These are phyloP conservation scores for Phallus indusiatus DNA, from an alignment of 768 basidiomycete species.

Conservation along the genomic window DNA sequence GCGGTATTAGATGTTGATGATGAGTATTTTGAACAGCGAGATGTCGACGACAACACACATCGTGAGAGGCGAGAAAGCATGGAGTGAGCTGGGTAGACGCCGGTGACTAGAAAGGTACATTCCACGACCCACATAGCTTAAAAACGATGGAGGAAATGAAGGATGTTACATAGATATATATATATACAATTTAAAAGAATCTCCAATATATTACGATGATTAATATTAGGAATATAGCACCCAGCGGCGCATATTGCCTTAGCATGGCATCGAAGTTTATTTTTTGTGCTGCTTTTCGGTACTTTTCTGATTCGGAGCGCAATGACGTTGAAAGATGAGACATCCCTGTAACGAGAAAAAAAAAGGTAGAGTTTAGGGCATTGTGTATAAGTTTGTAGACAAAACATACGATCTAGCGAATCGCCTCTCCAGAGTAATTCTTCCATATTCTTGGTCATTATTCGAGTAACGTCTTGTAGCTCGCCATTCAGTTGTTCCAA, in stretches of 20 bases:
- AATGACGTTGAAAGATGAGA: slow-evolving; percentile 91
- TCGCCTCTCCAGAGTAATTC: slow-evolving; percentile 97
- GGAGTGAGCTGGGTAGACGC: background rate
- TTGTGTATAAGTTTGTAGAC: background rate
- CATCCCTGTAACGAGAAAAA: slow-evolving; percentile 56
- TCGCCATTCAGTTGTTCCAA: slow-evolving; percentile 92
- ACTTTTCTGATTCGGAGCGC: slow-evolving; percentile 94
- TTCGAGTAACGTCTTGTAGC: slow-evolving; percentile 93
- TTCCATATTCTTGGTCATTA: slow-evolving; percentile 99
- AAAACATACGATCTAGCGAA: slow-evolving; percentile 77
- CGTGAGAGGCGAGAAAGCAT: background rate
- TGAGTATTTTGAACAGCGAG: background rate
- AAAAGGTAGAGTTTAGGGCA: background rate
- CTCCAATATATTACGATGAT: slow-evolving; percentile 74
- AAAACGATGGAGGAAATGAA: background rate
- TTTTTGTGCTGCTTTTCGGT: slow-evolving; percentile 89
- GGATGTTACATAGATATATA: slow-evolving; percentile 1
- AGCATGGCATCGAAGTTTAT: slow-evolving; percentile 92
- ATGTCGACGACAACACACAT: background rate
- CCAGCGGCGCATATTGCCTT: slow-evolving; percentile 92
- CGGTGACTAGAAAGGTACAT: background rate
- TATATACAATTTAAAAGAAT: slow-evolving; percentile 38
- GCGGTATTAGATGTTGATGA: background rate
- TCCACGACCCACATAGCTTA: no score
- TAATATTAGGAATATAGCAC: slow-evolving; percentile 68